A percentile compares a stretch with the other conserved stretches of the same genome.
phyloP scores from a whole-genome alignment of 257 asterid genomes.

The Lavandula angustifolia region DNA sequence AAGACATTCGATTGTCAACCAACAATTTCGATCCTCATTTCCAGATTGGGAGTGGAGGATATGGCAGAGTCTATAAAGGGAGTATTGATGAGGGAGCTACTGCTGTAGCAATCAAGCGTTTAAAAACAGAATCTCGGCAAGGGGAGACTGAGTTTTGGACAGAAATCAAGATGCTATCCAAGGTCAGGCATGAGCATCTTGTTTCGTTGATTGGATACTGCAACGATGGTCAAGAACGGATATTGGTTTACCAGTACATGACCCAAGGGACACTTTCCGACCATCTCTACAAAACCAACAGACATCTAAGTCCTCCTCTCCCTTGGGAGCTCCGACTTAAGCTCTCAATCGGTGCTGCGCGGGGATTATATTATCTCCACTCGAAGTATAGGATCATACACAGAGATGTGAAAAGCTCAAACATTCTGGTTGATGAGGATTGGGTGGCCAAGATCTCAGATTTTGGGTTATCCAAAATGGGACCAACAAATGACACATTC shows the following conservation, averaged over 20 bases:
- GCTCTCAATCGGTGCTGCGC: slow-evolving; percentile 37
- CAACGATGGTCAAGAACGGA: slow-evolving; percentile 51
- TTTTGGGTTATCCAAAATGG: slow-evolving; percentile 70
- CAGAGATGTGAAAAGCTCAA: slow-evolving; percentile 43
- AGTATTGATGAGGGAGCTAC: slow-evolving; percentile 36
- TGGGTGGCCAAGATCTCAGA: slow-evolving; percentile 71
- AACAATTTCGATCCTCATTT: slow-evolving; percentile 21
- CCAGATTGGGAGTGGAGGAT: slow-evolving; percentile 14
- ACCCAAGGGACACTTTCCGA: slow-evolving; percentile 48
- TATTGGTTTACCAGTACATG: slow-evolving; percentile 64
- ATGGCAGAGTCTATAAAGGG: slow-evolving; percentile 33
- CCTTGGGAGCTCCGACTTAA: too few species aligned
- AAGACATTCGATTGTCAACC: slow-evolving; percentile 40
- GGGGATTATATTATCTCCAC: slow-evolving; percentile 28
- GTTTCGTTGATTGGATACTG: slow-evolving; percentile 64
- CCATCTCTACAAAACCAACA: slow-evolving; percentile 39
- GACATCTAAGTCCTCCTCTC: slow-evolving; percentile 35
- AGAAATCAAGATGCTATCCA: slow-evolving; percentile 55
- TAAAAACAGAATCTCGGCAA: slow-evolving; percentile 42
- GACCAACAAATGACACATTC: slow-evolving; percentile 49
- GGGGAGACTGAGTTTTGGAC: slow-evolving; percentile 50
- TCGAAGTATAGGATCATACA: slow-evolving; percentile 8
- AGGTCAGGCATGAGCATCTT: slow-evolving; percentile 51
- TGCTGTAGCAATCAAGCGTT: slow-evolving; percentile 47
- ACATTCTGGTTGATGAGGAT: slow-evolving; percentile 33